A percentile compares a stretch with the other conserved stretches of the same genome.
Evolutionary conservation across 148 eudicot species (phyloP).

Genomic region (Spergularia bocconei): DNA sequence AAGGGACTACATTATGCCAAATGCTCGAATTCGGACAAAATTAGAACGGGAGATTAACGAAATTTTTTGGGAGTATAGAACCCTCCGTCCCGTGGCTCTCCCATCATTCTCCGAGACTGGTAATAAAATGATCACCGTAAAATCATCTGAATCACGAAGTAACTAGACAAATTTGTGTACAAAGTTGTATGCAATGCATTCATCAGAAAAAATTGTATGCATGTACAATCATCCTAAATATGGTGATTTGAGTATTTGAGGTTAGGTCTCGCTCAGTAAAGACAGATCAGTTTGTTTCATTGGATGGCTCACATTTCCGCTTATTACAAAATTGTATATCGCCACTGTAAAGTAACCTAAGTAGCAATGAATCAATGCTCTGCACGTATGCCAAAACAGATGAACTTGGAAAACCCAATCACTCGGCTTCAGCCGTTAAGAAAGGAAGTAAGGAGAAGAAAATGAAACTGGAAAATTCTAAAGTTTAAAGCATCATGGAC

Average conservation of each 20-base stretch:
- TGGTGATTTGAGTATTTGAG: neutral
- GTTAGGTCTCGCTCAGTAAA: neutral
- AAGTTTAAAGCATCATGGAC: conserved; percentile 71
- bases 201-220: too few species aligned
- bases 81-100: too few species aligned
- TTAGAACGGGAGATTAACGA: too few species aligned
- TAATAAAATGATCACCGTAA: too few species aligned
- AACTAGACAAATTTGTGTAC: too few species aligned
- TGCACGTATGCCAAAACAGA: conserved; percentile 13
- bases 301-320: conserved; percentile 12
- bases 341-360: conserved; percentile 3
- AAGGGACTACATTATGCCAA: too few species aligned
- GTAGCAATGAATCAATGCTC: conserved; percentile 9
- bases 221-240: too few species aligned
- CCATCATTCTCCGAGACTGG: too few species aligned
- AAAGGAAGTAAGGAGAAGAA: conserved; percentile 1
- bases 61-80: too few species aligned
- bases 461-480: neutral
- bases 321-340: conserved; percentile 31
- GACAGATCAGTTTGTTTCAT: neutral
- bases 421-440: conserved; percentile 5
- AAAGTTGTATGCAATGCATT: too few species aligned
- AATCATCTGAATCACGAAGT: too few species aligned
- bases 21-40: too few species aligned
- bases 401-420: conserved; percentile 19